Conservation (phyloP, 176 grass and related monocot genomes). For the Elymus sibiricus region DNA sequence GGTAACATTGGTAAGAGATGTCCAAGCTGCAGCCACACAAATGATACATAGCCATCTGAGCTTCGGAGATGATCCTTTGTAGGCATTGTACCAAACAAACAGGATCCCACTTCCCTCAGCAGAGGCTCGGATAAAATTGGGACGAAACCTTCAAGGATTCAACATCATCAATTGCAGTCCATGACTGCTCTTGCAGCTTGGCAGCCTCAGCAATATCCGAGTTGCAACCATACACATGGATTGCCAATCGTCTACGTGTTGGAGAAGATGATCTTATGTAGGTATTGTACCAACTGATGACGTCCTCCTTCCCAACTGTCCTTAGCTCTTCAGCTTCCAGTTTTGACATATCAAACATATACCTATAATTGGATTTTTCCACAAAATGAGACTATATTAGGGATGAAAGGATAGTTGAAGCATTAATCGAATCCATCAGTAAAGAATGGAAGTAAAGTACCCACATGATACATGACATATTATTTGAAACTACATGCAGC, state of each 20-base stretch:
- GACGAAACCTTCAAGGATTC: conserved; percentile 59
- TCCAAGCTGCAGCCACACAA: neutral
- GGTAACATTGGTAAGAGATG: neutral
- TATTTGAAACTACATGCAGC: neutral
- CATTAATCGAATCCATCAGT: neutral
- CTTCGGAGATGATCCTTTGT: conserved; percentile 35
- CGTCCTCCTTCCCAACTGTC: conserved; percentile 74
- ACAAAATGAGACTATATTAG: neutral
- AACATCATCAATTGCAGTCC: conserved; percentile 61
- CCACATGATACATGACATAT: neutral
- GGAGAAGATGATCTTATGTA: conserved; percentile 64
- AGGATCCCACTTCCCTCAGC: conserved; percentile 37
- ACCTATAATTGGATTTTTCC: conserved; percentile 36
- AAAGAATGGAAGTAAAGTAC: neutral
- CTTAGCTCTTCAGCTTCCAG: conserved; percentile 90
- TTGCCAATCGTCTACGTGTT: conserved; percentile 58
- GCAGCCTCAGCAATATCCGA: conserved; percentile 47
- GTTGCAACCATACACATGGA: conserved; percentile 88
- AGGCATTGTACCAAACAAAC: conserved; percentile 35
- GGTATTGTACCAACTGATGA: conserved; percentile 72
- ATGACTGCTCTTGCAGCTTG: conserved; percentile 58
- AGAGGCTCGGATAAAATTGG: conserved; percentile 82
- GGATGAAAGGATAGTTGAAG: neutral
- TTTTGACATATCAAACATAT: conserved; percentile 81
- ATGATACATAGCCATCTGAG: conserved; percentile 30